Conservation (phyloP, 805 yeast genomes). For the Jamesozyma hellenica region DNA sequence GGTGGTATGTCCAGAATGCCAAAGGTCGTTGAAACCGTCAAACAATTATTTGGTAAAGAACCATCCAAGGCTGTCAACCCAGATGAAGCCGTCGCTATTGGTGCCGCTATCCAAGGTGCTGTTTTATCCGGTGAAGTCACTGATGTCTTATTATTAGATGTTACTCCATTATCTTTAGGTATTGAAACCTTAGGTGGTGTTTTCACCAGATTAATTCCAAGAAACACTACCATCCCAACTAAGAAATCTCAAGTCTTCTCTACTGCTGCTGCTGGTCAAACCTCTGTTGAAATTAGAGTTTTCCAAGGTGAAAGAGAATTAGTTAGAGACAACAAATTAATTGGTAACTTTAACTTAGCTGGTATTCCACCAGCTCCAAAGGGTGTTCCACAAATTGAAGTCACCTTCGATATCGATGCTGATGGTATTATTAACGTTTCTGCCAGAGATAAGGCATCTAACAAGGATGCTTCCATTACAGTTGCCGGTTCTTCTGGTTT, state of each 20-base stretch:
- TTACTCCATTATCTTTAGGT: conserved; percentile 81
- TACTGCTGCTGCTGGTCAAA: conserved; percentile 93
- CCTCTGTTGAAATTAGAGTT: conserved; percentile 92
- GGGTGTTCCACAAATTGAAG: conserved; percentile 77
- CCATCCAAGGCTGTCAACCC: conserved; percentile 93
- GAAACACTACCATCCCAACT: conserved; percentile 94
- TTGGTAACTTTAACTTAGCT: conserved; percentile 90
- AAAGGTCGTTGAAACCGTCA: conserved; percentile 60
- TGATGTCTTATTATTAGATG: conserved; percentile 82
- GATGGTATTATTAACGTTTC: conserved; percentile 95
- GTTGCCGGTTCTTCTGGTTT: conserved; percentile 94
- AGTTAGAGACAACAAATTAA: conserved; percentile 93
- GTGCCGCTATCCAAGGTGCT: conserved; percentile 98
- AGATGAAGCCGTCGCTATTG: conserved; percentile 87
- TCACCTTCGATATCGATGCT: conserved; percentile 91
- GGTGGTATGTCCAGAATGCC: conserved; percentile 94
- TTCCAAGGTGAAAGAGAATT: conserved; percentile 99
- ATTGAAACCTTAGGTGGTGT: conserved; percentile 98
- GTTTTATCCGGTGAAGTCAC: conserved; percentile 90
- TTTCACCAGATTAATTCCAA: conserved; percentile 77
- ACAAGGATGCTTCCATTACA: conserved; percentile 89
- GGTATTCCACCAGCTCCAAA: conserved; percentile 85
- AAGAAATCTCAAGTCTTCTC: conserved; percentile 94
- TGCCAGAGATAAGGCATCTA: conserved; percentile 87
- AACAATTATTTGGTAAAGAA: conserved; percentile 63